Evolutionary conservation across 2,329 filamentous ascomycete species (phyloP).

Genomic region (Neonectria magnoliae): DNA sequence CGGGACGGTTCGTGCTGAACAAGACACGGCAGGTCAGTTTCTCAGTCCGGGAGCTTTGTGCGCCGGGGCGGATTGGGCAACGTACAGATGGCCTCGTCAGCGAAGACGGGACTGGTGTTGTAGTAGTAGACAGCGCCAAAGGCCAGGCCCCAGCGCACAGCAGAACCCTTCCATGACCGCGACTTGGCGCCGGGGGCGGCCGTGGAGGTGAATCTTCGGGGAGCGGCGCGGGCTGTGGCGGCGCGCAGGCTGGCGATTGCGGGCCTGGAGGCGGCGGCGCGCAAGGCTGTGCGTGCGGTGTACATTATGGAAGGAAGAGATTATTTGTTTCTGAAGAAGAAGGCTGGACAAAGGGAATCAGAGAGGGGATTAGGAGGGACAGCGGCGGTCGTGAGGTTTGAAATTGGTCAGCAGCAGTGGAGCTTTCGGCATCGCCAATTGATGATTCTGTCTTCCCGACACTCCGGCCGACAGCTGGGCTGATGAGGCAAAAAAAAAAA

Average conservation of each 20-base stretch:
- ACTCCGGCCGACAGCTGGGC: background rate
- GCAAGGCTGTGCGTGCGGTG: slow-evolving; percentile 61
- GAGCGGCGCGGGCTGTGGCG: slow-evolving; percentile 49
- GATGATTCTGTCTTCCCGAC: slow-evolving; percentile 23
- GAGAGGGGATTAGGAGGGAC: background rate
- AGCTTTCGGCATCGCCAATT: slow-evolving; percentile 27
- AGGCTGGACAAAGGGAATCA: slow-evolving; percentile 10
- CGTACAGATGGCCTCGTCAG: slow-evolving; percentile 82
- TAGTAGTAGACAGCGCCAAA: slow-evolving; percentile 89
- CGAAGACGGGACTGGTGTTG: slow-evolving; percentile 88
- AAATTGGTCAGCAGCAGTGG: slow-evolving; percentile 32
- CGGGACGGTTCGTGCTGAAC: slow-evolving; percentile 45
- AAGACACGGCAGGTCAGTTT: slow-evolving; percentile 17
- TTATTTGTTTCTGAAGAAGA: background rate
- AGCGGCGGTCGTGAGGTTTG: slow-evolving; percentile 9
- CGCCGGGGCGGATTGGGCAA: slow-evolving; percentile 22
- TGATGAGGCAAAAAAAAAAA: slow-evolving; percentile 5
- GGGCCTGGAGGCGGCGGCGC: slow-evolving; percentile 58
- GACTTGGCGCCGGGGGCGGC: slow-evolving; percentile 68
- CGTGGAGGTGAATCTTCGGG: slow-evolving; percentile 65
- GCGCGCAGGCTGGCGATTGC: slow-evolving; percentile 55
- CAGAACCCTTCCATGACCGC: slow-evolving; percentile 83
- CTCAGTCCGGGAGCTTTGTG: background rate
- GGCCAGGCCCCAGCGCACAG: slow-evolving; percentile 79
- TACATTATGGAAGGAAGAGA: slow-evolving; percentile 55